Evolutionary conservation across 1,284 basidiomycete genomes (phyloP), one percentile per base, ranked within the genome.

Genomic region (Boletellus sp.): DNA sequence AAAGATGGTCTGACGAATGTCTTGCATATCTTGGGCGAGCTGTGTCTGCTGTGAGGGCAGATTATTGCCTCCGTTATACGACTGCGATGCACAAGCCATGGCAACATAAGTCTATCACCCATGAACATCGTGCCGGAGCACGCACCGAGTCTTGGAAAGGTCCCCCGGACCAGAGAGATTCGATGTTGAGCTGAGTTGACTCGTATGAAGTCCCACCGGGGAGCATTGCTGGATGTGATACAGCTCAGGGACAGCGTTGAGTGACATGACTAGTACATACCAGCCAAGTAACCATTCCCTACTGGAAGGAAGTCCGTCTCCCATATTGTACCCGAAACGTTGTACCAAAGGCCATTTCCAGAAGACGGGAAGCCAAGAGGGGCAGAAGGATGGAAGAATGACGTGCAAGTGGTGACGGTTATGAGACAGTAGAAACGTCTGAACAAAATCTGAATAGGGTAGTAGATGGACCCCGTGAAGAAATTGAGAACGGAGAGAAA

Each of bases 261-360:
- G 2, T 3, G 25, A 36, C 5, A 23, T n/a, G 16, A 34, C 23
- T 22, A 17, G 22, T 6, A 45, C 55, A 39, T 57, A 81, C 84
- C 84, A 56, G 76, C 86, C 35, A 87, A 70, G 58, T 79, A 84
- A 1, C 85, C 85, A 67, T 88, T 88, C 21, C 85, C 86, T 22
- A 87, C 68, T 2, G 86, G 85, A 19, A 87, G 71, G 60, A 69
- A 81, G 41, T 83, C 74, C 34, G 69, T 70, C 1, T 72, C 67
- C 85, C 85, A 87, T 25, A 73, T 59, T 0, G 56, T 59, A 0
- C 76, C 83, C 0, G 77, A 73, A 8, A 70, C 51, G 8, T 65
- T 75, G 55, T 80, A 87, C 85, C 85, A 88, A 19, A 88, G 65
- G 2, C 79, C 83, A 61, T 88, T 87, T 11, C 85, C 85, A n/a